Evolutionary conservation across 2,329 filamentous ascomycete genomes (phyloP), one percentile per base, ranked within the genome.

Genomic region (Paraconiothyrium sp.): DNA sequence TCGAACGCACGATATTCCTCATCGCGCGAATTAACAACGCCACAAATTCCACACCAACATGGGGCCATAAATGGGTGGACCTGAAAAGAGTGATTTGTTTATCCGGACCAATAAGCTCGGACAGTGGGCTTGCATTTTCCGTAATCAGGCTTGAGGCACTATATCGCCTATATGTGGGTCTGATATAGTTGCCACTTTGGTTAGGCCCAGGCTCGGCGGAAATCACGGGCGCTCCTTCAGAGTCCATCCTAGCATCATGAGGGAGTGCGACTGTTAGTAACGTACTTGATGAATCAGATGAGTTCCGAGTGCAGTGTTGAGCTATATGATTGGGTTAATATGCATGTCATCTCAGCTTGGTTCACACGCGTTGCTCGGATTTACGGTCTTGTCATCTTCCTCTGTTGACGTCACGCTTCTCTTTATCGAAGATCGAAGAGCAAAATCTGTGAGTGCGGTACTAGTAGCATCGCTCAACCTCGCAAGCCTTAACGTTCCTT

Each of bases 151-250:
- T 41, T 41, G 32, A 32, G 43, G 27, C n/a, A n/a, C 24, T 20
- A 41, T 54, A 59, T 49, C 49, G 57, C 39, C 57, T 59, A 59
- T 59, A 59, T 54, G 57, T 41, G 57, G 49, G 37, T 30, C 50
- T 59, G 57, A 59, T 59, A 59, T 59, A 59, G 57, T 20, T 47
- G 9, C 57, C 39, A 9, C 20, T 46, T 24, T 1, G n/a, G 43
- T 22, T 24, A 20, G 20, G 7, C 43, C 43, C 6, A 46, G n/a
- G 7, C 9, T 24, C 20, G 4, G 43, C 20, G 43, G 43, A 24
- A 13, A 24, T 46, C 20, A 10, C 43, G 20, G 43, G 20, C 43
- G 20, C 43, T 46, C 43, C 43, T 24, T 24, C 43, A 2, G 20
- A 46, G 11, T 37, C 35, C 14, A 10, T 37, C 3, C 3, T 37